Conservation (phyloP, 805 yeast genomes). For the Candida suzukii region DNA sequence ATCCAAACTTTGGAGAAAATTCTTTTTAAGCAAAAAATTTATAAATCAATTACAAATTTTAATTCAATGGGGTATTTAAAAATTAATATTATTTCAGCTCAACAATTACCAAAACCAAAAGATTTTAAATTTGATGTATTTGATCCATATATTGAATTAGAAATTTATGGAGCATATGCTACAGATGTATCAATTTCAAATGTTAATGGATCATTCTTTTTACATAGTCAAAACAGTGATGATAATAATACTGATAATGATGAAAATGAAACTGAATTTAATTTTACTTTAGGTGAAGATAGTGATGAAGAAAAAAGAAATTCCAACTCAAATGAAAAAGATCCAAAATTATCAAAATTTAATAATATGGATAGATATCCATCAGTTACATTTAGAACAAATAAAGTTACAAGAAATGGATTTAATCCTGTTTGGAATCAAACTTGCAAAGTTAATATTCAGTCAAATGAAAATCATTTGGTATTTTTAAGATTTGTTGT, state of each 20-base stretch:
- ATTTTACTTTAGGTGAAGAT: slow-evolving; percentile 1
- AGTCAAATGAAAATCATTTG: slow-evolving; percentile 33
- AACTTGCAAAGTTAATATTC: slow-evolving; percentile 33
- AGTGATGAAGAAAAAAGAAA: neutral
- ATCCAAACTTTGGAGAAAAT: slow-evolving; percentile 12
- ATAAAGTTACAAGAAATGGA: slow-evolving; percentile 57
- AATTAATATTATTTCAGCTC: slow-evolving; percentile 67
- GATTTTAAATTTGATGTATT: slow-evolving; percentile 37
- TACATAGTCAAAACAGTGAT: neutral
- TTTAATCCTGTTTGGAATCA: slow-evolving; percentile 83
- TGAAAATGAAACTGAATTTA: neutral
- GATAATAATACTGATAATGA: too few species aligned
- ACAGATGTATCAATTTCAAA: neutral
- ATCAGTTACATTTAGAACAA: slow-evolving; percentile 22
- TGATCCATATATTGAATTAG: slow-evolving; percentile 59
- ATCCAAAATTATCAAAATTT: neutral
- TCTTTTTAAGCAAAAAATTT: slow-evolving; percentile 12
- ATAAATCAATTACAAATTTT: slow-evolving; percentile 13
- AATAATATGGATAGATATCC: slow-evolving; percentile 5
- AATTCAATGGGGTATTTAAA: slow-evolving; percentile 15
- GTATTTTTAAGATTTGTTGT: slow-evolving; percentile 52
- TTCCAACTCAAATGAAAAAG: neutral
- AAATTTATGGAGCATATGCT: slow-evolving; percentile 37
- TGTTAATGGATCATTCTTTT: neutral
- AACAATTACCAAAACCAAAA: slow-evolving; percentile 70